Evolutionary conservation across 768 basidiomycete species (phyloP).

Genomic region (Suillus weaverae): DNA sequence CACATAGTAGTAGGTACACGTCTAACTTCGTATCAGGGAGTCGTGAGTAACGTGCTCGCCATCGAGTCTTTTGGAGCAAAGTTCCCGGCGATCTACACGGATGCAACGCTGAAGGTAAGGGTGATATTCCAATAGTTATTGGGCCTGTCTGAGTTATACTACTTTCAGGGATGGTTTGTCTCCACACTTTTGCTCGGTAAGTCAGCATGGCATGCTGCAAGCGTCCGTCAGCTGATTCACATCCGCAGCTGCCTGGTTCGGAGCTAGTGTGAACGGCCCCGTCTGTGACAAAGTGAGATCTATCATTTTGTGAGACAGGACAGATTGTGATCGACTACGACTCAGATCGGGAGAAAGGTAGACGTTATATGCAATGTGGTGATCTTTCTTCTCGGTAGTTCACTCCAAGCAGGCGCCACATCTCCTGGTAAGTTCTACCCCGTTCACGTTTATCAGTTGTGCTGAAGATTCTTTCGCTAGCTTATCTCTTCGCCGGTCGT

Average conservation of each 20-base stretch:
- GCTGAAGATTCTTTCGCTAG: slow-evolving; percentile 10
- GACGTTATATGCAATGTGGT: slow-evolving; percentile 31
- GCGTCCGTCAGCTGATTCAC: slow-evolving; percentile 9
- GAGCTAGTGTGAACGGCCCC: slow-evolving; percentile 31
- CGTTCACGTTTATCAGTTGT: background rate
- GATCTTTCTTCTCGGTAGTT: slow-evolving; percentile 31
- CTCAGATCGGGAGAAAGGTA: slow-evolving; percentile 30
- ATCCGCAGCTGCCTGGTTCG: slow-evolving; percentile 30
- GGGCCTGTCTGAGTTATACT: background rate
- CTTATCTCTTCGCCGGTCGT: slow-evolving; percentile 31
- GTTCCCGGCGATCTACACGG: slow-evolving; percentile 32
- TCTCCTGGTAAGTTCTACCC: slow-evolving; percentile 16
- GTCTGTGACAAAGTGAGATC: slow-evolving; percentile 27
- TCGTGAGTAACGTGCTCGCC: slow-evolving; percentile 36
- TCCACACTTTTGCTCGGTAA: slow-evolving; percentile 31
- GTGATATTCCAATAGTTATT: background rate
- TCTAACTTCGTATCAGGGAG: slow-evolving; percentile 21
- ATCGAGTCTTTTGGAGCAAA: slow-evolving; percentile 37
- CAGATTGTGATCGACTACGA: background rate
- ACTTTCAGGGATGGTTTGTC: slow-evolving; percentile 32
- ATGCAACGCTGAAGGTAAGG: slow-evolving; percentile 27
- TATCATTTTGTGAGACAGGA: background rate
- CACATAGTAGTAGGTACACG: background rate
- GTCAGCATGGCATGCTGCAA: slow-evolving; percentile 7
- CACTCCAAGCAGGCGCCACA: slow-evolving; percentile 32